Base-by-base conservation (phyloP, 139 green algal genomes). In the Micromonas pusilla region DNA sequence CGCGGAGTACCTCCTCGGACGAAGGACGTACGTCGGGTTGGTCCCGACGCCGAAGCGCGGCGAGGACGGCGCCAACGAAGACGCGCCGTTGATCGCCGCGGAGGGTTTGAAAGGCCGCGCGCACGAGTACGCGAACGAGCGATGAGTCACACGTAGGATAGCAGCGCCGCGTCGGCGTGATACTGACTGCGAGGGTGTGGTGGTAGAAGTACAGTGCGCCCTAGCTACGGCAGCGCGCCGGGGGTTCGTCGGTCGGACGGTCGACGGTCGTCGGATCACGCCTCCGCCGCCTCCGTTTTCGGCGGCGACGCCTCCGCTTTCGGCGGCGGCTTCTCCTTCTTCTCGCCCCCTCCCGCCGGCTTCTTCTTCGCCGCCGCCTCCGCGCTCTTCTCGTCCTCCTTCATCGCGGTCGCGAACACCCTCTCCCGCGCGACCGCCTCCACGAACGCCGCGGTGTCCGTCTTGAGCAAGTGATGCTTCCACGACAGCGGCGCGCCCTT, bases 1-100 rank as follows among this genome's bases (percentile, higher is more conserved):
- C 68, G 68, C 68, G 4, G 68, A 75, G 36, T 75, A 75, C 25
- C 26, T 75, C 21, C 31, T 75, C 4, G 30, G 34, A 23, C 26
- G 38, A 36, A 34, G 68, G 19, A 75, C 68, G 13, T 75, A 63
- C 38, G 37, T 63, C 20, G 68, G 68, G 2, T 26, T 75, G 9
- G 68, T 62, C 4, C 68, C 68, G 19, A 36, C 34, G 28, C 37
- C 37, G 20, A 75, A 75, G 30, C 68, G 68, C 36, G 68, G 53
- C 21, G 68, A 75, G 5, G 68, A 75, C 26, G 68, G 36, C 19
- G 68, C 33, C 33, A 3, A 32, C 36, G 67, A 32, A 6, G 67
- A 75, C 37, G 37, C 37, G 2, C 68, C 68, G 23, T 36, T 75
- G 20, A 2, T 62, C 23, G 68, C 68, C 13, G 37, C 68, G 19